Evolutionary conservation across 2,329 filamentous ascomycete genomes (phyloP).

Genomic region (Colletotrichum navitas): DNA sequence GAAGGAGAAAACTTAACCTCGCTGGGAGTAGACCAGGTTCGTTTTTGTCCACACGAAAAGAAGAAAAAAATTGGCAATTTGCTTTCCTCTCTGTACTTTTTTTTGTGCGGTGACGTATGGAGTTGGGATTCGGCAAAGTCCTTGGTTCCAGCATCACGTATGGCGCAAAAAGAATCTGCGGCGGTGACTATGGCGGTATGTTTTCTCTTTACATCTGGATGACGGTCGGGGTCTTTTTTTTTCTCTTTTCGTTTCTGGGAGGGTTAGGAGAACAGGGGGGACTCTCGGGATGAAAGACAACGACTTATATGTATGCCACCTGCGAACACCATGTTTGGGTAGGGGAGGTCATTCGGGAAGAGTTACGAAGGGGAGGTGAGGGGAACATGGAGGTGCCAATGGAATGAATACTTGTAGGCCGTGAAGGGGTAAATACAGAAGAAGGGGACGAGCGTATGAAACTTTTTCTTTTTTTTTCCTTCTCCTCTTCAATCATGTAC

Average conservation of each 20-base stretch:
- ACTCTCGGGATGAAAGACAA: conserved; percentile 6
- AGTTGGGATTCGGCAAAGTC: conserved; percentile 38
- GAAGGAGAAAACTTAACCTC: conserved; percentile 19
- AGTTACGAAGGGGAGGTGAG: neutral
- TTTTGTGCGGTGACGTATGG: conserved; percentile 27
- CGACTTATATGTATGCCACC: conserved; percentile 2
- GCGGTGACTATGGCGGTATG: conserved; percentile 5
- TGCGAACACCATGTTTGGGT: neutral
- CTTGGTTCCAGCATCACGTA: conserved; percentile 38
- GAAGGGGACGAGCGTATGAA: conserved; percentile 35
- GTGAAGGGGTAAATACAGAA: neutral
- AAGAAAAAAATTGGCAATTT: conserved; percentile 13
- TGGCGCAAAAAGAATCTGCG: conserved; percentile 21
- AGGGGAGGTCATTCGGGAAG: neutral
- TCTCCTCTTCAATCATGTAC: conserved; percentile 32
- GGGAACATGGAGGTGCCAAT: neutral
- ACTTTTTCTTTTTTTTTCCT: conserved; percentile 4
- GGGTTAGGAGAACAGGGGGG: neutral
- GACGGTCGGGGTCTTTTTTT: neutral
- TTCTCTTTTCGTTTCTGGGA: neutral
- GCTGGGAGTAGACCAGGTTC: conserved; percentile 12
- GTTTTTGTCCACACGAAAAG: conserved; percentile 4
- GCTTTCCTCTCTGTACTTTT: conserved; percentile 15
- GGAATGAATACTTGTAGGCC: neutral
- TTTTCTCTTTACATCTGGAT: conserved; percentile 10